Percentiles rank a stretch among this genome's conserved stretches.
These are phyloP conservation scores for Aspergillus leporis DNA, from an alignment of 495 filamentous ascomycete genomes.

Conservation along the genomic window DNA sequence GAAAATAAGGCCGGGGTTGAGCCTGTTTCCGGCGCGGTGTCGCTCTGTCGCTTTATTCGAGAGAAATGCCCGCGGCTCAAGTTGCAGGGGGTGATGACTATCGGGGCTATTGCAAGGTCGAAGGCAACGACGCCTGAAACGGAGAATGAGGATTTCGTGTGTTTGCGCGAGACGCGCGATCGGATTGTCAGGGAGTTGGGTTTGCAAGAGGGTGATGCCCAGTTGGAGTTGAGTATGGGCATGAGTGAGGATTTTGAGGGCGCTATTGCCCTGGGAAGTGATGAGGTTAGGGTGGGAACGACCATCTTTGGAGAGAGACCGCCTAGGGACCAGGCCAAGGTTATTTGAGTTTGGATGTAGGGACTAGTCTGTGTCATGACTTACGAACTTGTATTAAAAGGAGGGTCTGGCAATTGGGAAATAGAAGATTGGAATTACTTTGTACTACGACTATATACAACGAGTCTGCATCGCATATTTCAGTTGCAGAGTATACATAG, in stretches of 20 bases:
- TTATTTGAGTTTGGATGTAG: conserved; percentile 24
- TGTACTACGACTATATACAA: neutral
- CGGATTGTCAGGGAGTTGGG: conserved; percentile 52
- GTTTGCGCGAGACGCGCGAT: conserved; percentile 70
- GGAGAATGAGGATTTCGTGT: conserved; percentile 88
- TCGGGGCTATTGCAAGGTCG: conserved; percentile 87
- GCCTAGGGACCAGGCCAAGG: conserved; percentile 65
- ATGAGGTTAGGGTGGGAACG: conserved; percentile 93
- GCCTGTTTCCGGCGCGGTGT: conserved; percentile 52
- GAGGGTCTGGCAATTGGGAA: neutral
- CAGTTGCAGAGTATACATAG: neutral
- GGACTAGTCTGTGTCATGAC: conserved; percentile 20
- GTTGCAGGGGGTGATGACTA: conserved; percentile 90
- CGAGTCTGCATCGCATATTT: neutral
- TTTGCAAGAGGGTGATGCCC: conserved; percentile 34
- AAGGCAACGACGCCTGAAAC: conserved; percentile 65
- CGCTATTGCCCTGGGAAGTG: conserved; percentile 79
- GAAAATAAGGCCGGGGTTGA: conserved; percentile 77
- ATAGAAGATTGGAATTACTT: neutral
- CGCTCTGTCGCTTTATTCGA: conserved; percentile 65
- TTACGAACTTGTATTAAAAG: conserved; percentile 9
- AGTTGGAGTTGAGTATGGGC: conserved; percentile 69
- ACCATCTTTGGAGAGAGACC: conserved; percentile 88
- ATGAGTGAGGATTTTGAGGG: conserved; percentile 97
- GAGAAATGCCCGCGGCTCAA: conserved; percentile 70